These are phyloP conservation scores for Streptanthus diversifolius DNA, from an alignment of 345 rosid species.

Conservation along the genomic window DNA sequence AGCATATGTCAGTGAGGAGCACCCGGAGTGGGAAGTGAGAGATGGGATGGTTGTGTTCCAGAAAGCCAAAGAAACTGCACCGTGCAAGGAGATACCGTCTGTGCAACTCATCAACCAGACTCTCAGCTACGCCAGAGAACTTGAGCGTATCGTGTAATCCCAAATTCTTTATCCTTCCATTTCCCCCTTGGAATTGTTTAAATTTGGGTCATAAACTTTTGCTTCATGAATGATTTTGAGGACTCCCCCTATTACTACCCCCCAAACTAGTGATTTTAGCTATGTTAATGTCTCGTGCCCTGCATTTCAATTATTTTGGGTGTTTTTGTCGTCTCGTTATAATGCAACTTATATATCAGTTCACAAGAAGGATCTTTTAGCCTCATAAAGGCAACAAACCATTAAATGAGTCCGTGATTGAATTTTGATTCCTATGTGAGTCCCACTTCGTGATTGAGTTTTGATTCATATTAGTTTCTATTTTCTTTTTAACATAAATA, in stretches of 20 bases:
- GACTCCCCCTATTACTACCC: not conserved
- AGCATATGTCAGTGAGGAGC: conserved; percentile 81
- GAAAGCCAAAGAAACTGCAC: conserved; percentile 84
- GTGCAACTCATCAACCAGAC: conserved; percentile 96
- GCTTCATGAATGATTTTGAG: not conserved
- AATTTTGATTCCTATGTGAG: conserved; percentile 18
- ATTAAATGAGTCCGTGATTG: conserved; percentile 26
- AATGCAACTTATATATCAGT: not conserved
- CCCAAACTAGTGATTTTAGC: not conserved
- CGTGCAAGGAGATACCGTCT: conserved; percentile 96
- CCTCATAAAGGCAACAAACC: conserved; percentile 13
- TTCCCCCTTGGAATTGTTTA: not conserved
- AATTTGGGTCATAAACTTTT: not conserved
- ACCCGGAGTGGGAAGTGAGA: conserved; percentile 90
- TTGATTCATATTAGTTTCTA: conserved; percentile 16
- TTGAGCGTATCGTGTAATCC: conserved; percentile 85
- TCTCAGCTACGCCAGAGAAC: conserved; percentile 92
- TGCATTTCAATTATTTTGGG: not conserved
- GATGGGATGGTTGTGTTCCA: conserved; percentile 73
- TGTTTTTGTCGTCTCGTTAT: conserved; percentile 9
- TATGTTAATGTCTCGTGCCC: not conserved
- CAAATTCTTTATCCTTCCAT: not conserved
- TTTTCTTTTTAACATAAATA: too few relatives aligned
- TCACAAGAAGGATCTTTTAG: conserved; percentile 8
- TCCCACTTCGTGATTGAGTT: conserved; percentile 29